Percentiles rank a stretch among this genome's conserved stretches.
Conservation (phyloP, 2,329 filamentous ascomycete genomes). For the Waltergamsia citrina region DNA sequence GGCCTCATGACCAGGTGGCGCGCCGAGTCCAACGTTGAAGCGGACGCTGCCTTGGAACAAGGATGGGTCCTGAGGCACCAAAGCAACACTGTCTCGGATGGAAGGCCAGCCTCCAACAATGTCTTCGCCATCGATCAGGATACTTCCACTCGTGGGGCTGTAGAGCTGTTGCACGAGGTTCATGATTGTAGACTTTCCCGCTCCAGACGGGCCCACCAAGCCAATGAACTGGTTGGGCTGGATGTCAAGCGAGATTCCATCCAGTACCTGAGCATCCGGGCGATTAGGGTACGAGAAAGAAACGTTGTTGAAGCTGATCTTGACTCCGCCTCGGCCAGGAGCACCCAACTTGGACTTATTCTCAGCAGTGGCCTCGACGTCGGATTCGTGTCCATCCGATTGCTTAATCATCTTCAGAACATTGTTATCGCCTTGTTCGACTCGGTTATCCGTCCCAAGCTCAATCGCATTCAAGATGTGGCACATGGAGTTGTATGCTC, state of each 20-base stretch:
- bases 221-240: slow-evolving; percentile 48
- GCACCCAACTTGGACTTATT: background rate
- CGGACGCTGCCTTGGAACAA: slow-evolving; percentile 38
- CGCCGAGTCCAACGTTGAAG: slow-evolving; percentile 39
- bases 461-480: slow-evolving; percentile 29
- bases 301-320: slow-evolving; percentile 5
- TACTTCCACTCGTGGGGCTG: slow-evolving; percentile 33
- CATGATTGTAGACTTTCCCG: slow-evolving; percentile 38
- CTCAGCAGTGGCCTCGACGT: slow-evolving; percentile 1
- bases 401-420: background rate
- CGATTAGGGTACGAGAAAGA: slow-evolving; percentile 6
- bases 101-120: slow-evolving; percentile 23
- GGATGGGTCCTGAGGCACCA: slow-evolving; percentile 40
- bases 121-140: slow-evolving; percentile 37
- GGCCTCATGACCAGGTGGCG: slow-evolving; percentile 37
- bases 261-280: slow-evolving; percentile 31
- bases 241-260: slow-evolving; percentile 48
- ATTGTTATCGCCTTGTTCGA: background rate
- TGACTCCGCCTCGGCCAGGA: background rate
- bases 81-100: slow-evolving; percentile 34
- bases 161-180: slow-evolving; percentile 44
- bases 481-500: slow-evolving; percentile 41
- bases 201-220: slow-evolving; percentile 35
- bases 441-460: slow-evolving; percentile 3
- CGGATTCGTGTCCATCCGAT: background rate